phyloP scores from a whole-genome alignment of 192 early-diverging fungal species.

The Haplosporangium gracile region DNA sequence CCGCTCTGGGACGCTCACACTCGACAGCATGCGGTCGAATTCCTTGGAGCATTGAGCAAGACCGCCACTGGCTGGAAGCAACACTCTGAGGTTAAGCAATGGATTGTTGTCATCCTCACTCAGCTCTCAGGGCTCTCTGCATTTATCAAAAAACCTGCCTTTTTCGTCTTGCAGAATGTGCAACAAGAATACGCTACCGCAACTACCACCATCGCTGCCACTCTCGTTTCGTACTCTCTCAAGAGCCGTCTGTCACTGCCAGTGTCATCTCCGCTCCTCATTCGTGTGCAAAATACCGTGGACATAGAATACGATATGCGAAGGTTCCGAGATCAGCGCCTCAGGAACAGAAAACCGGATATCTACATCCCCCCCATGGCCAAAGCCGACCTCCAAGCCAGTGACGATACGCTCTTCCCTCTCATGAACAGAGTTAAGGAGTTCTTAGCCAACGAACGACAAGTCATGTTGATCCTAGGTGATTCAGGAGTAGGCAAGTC shows the following conservation, averaged over 20 bases:
- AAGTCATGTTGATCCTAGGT: not conserved
- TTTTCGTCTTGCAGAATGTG: too few relatives aligned
- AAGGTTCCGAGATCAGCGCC: not conserved
- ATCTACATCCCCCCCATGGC: not conserved
- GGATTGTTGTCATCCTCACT: too few relatives aligned
- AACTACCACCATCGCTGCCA: not conserved
- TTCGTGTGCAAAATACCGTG: not conserved
- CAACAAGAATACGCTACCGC: not conserved
- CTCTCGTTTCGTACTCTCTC: not conserved
- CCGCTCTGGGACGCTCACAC: not conserved
- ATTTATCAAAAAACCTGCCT: too few relatives aligned
- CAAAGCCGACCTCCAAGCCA: not conserved
- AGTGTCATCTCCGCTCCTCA: not conserved
- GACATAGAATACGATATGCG: too few relatives aligned
- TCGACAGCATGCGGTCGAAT: not conserved
- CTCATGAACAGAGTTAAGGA: not conserved
- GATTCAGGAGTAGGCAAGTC: not conserved
- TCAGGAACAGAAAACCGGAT: too few relatives aligned
- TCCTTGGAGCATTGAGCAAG: not conserved
- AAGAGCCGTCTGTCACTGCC: not conserved
- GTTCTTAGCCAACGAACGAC: not conserved
- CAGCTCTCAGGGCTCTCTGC: too few relatives aligned
- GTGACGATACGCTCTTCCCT: not conserved
- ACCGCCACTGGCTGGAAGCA: not conserved
- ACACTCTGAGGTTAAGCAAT: not conserved